These are phyloP conservation scores for Pseudogymnoascus sp. DNA, from an alignment of 2,329 filamentous ascomycete species.

Conservation along the genomic window DNA sequence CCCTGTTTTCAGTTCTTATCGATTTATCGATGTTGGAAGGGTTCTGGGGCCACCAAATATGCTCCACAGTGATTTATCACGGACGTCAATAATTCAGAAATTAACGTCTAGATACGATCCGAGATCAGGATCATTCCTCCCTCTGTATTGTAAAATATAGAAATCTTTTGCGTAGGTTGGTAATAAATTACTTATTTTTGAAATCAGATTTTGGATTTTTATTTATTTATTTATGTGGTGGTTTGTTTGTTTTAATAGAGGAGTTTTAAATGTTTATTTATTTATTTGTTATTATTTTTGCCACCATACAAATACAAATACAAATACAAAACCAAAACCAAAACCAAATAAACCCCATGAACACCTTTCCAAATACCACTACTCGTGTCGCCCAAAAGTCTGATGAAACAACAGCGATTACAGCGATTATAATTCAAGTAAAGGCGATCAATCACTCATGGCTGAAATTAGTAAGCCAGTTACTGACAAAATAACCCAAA, in stretches of 20 bases:
- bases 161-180: not conserved
- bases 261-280: not conserved
- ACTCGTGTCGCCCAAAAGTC: no score
- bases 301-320: no score
- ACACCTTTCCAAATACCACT: not conserved
- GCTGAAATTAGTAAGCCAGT: no score
- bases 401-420: no score
- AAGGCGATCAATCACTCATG: no score
- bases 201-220: not conserved
- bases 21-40: not conserved
- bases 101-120: not conserved
- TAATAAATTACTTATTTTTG: not conserved
- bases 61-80: not conserved
- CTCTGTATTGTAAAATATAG: not conserved
- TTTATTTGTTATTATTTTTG: not conserved
- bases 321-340: not conserved
- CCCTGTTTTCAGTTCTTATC: not conserved
- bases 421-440: no score
- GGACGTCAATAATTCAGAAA: not conserved
- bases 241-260: not conserved
- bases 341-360: not conserved
- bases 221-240: not conserved
- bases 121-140: not conserved
- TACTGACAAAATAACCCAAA: no score
- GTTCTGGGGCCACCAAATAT: not conserved